Percentiles rank a stretch among this genome's conserved stretches.
These are phyloP conservation scores for Yamadazyma ubonensis DNA, from an alignment of 805 yeast species.

Conservation along the genomic window DNA sequence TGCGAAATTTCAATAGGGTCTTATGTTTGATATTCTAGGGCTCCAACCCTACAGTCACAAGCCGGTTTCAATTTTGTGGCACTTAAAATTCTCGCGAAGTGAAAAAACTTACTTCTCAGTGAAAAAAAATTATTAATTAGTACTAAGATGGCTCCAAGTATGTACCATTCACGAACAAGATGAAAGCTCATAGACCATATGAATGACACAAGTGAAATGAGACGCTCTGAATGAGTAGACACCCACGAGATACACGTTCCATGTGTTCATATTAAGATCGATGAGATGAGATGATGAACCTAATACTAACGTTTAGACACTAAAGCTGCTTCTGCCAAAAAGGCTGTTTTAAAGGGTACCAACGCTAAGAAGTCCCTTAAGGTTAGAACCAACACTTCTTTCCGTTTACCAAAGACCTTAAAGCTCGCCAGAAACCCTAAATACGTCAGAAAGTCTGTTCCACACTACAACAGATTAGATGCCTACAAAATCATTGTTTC, in stretches of 20 bases:
- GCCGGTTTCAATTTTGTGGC: conserved; percentile 6
- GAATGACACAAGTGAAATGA: too few relatives aligned
- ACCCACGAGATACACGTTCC: too few relatives aligned
- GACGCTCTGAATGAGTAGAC: too few relatives aligned
- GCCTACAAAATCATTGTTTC: conserved; percentile 90
- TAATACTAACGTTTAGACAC: conserved; percentile 27
- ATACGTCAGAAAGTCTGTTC: conserved; percentile 93
- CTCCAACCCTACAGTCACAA: conserved; percentile 10
- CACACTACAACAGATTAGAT: conserved; percentile 96
- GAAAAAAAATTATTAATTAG: conserved; percentile 13
- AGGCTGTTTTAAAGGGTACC: conserved; percentile 97
- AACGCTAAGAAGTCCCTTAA: conserved; percentile 86
- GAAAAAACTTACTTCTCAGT: conserved; percentile 11
- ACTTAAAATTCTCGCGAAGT: conserved; percentile 4
- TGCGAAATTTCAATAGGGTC: too few relatives aligned
- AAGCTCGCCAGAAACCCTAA: conserved; percentile 91
- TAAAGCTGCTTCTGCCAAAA: conserved; percentile 97
- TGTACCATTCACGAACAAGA: too few relatives aligned
- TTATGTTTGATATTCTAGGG: conserved; percentile 6
- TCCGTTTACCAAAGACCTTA: conserved; percentile 97
- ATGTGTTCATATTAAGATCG: too few relatives aligned
- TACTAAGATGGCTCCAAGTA: conserved; percentile 25
- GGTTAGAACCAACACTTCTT: conserved; percentile 92
- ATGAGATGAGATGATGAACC: not conserved
- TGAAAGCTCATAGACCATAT: too few relatives aligned